These are phyloP conservation scores for Sporothrix variecibatus DNA, from an alignment of 2,329 filamentous ascomycete species.

Conservation along the genomic window DNA sequence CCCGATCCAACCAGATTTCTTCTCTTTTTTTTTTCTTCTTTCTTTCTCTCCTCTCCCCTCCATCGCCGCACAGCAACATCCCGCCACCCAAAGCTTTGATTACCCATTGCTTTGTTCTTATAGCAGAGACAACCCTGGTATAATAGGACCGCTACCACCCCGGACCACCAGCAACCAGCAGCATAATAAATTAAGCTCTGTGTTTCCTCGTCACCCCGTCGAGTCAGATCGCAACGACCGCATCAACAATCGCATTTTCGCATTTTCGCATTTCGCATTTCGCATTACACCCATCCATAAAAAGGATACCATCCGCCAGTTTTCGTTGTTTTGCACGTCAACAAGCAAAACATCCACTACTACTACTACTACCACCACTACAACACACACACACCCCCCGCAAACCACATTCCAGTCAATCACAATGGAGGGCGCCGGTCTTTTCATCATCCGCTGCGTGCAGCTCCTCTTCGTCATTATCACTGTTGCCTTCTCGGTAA, in stretches of 20 bases:
- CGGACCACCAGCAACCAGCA: slow-evolving; percentile 18
- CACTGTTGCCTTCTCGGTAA: slow-evolving; percentile 59
- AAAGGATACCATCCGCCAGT: not conserved
- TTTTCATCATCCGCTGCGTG: slow-evolving; percentile 49
- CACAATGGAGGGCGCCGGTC: slow-evolving; percentile 45
- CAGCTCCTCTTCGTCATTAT: slow-evolving; percentile 57
- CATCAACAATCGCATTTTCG: not conserved
- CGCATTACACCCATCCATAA: not conserved
- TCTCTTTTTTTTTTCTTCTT: not conserved
- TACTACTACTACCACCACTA: not conserved
- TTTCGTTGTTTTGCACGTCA: not conserved
- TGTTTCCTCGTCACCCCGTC: slow-evolving; percentile 28
- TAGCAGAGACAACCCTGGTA: slow-evolving; percentile 16
- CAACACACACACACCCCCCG: slow-evolving; percentile 13
- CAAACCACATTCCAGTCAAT: not conserved
- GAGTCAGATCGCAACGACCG: slow-evolving; percentile 12
- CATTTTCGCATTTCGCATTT: not conserved
- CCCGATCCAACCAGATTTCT: not conserved
- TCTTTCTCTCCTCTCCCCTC: not conserved
- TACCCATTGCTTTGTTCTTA: slow-evolving; percentile 18
- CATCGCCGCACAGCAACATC: slow-evolving; percentile 10
- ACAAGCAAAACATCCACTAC: not conserved
- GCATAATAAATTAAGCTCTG: not conserved
- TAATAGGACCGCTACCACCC: slow-evolving; percentile 17
- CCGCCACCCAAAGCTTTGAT: slow-evolving; percentile 14